Evolutionary conservation across 495 filamentous ascomycete genomes (phyloP), one percentile per base, ranked within the genome.

Genomic region (Cladorrhinum samala): DNA sequence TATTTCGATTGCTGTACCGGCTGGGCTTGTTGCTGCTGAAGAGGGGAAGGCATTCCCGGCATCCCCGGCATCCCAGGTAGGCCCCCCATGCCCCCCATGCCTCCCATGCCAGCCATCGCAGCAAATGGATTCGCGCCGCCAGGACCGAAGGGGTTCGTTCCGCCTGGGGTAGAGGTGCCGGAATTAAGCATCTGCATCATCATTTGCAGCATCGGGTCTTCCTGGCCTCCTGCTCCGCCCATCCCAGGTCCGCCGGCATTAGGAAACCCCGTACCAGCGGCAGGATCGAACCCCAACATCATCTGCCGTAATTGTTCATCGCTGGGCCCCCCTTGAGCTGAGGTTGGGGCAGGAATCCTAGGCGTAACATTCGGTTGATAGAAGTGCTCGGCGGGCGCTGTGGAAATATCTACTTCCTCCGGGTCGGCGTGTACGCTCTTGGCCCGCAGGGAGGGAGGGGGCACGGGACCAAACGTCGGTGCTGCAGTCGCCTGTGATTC

Each of bases 321-420:
- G 53, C 66, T 64, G 49, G 72, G 52, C 37, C 62, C 27, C 17
- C 39, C 46, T 25, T 53, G 58, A 50, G 49, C 46, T n/a, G n/a
- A n/a, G n/a, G n/a, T n/a, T n/a, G n/a, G n/a, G 56, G 60, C 46
- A 39, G 66, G 56, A 20, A 52, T 53, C 46, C 66, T 66, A 17
- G 61, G 46, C 25, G 71, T 57, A 64, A 72, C 40, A 59, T 65
- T 61, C 65, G 83, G 74, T 24, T 64, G 59, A 56, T 74, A 80
- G 69, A 62, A 85, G 79, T 71, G 77, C 59, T 67, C 66, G 11
- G 27, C 27, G 11, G 27, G 27, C 49, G 80, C 17, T 19, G 42
- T n/a, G 42, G 42, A 84, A 59, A 90, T 88, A 63, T 89, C 85
- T 23, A 87, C 77, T 64, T 89, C 86, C 6, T 85, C 84, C 2